Percentiles rank a stretch among this genome's conserved stretches.
These are phyloP conservation scores for Lachnellula subtilissima DNA, from an alignment of 2,329 filamentous ascomycete genomes.

Conservation along the genomic window DNA sequence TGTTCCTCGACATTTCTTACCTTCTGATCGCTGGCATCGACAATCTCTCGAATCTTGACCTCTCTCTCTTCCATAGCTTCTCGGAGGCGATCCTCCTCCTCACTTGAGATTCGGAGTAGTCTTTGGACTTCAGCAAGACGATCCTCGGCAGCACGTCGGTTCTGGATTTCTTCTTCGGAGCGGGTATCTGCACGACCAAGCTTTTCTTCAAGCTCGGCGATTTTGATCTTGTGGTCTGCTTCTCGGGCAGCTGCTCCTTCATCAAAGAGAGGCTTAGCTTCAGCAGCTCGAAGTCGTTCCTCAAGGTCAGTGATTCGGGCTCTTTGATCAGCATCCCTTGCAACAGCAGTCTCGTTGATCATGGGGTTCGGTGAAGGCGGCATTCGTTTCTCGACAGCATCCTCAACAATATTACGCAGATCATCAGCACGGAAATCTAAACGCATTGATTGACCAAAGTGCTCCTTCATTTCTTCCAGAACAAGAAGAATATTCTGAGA, in stretches of 20 bases:
- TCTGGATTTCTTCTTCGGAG: constrained; percentile 58
- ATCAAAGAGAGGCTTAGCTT: constrained; percentile 48
- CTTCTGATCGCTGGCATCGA: constrained; percentile 66
- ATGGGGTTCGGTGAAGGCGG: constrained; percentile 41
- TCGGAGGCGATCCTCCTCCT: constrained; percentile 65
- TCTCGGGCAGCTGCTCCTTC: constrained; percentile 19
- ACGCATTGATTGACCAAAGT: constrained; percentile 43
- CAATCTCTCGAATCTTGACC: constrained; percentile 58
- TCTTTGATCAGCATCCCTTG: constrained; percentile 18
- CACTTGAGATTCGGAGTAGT: constrained; percentile 62
- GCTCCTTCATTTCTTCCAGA: constrained; percentile 57
- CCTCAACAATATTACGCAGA: constrained; percentile 58
- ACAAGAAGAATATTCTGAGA: constrained; percentile 58
- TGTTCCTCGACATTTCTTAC: constrained; percentile 56
- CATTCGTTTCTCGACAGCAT: constrained; percentile 54
- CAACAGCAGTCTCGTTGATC: constrained; percentile 36
- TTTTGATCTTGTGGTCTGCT: constrained; percentile 17
- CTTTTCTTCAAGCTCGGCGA: constrained; percentile 66
- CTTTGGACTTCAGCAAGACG: constrained; percentile 67
- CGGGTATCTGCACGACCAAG: constrained; percentile 58
- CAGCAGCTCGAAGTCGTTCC: constrained; percentile 58
- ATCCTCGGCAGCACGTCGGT: constrained; percentile 65
- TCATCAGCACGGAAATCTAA: constrained; percentile 46
- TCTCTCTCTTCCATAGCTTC: constrained; percentile 65
- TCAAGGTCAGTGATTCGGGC: constrained; percentile 53